Evolutionary conservation across 129 eudicot genomes (phyloP).

Genomic region (Flaveria bidentis): DNA sequence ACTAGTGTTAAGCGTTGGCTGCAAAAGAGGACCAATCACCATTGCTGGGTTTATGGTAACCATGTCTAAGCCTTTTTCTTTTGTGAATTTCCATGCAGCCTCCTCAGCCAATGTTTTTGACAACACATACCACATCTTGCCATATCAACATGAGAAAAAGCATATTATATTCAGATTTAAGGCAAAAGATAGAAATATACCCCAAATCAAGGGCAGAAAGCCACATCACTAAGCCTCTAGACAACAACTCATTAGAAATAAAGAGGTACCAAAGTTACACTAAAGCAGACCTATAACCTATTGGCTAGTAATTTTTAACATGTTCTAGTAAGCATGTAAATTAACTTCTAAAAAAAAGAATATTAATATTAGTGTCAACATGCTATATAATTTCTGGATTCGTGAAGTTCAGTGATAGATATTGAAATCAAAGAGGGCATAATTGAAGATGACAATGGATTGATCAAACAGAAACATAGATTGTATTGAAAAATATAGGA

Average conservation of each 20-base stretch:
- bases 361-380: neutral
- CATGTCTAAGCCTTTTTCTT: conserved; percentile 65
- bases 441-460: too few species aligned
- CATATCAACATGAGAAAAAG: conserved; percentile 1
- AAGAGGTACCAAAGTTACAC: neutral
- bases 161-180: neutral
- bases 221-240: conserved; percentile 1
- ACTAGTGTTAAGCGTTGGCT: conserved; percentile 75
- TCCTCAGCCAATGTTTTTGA: conserved; percentile 82
- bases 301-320: neutral
- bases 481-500: too few species aligned
- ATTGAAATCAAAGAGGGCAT: too few species aligned
- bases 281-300: conserved; percentile 8
- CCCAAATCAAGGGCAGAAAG: neutral
- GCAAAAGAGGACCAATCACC: conserved; percentile 74
- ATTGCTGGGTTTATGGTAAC: conserved; percentile 68
- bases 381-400: conserved; percentile 15
- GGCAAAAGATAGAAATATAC: neutral
- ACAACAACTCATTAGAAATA: conserved; percentile 6
- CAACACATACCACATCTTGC: conserved; percentile 65
- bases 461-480: too few species aligned
- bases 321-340: neutral
- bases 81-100: conserved; percentile 79
- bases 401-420: too few species aligned
- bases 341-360: neutral